Evolutionary conservation across 2,329 filamentous ascomycete species (phyloP), one percentile per base, ranked within the genome.

Genomic region (Ascochyta pisi): DNA sequence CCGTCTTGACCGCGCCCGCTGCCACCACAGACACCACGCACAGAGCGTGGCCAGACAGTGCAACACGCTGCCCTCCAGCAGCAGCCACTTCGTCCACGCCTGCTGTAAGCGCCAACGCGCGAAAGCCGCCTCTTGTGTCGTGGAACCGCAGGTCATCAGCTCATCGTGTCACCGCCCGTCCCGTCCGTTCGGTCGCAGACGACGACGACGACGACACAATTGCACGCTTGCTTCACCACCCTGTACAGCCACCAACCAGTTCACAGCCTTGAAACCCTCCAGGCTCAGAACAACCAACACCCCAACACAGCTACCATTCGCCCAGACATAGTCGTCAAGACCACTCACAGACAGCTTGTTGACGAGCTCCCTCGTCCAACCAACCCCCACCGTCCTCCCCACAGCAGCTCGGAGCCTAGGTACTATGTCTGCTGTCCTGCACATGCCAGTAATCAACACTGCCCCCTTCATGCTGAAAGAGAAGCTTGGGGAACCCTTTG

Each of bases 351-450:
- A 34, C 23, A 29, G 34, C 45, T 34, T 49, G 26, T 31, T 46
- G 19, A 24, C 35, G 42, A 50, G 35, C 54, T 26, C 42, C 35
- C 34, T 52, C 50, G 40, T 24, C 23, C n/a, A 15, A 10, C 23
- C 22, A 35, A 22, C 16, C 38, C 37, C 13, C 4, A 33, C 29
- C 27, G 12, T 27, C n/a, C 41, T 9, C 53, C 33, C 39, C 41
- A 13, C 22, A 31, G 46, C 47, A n/a, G 37, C 53, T 26, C 15
- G 29, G 3, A 42, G 19, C 12, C 24, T 42, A 59, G 41, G 57
- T 64, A 70, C 54, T 49, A 75, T 75, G 73, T 72, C 73, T 61
- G 69, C 71, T 64, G 66, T 69, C 58, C 63, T 73, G 34, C 71
- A 73, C 46, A 55, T 55, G 53, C 53, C 53, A 42, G 46, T 42